phyloP scores from a whole-genome alignment of 2,329 filamentous ascomycete genomes.

The Aureobasidium zeae region DNA sequence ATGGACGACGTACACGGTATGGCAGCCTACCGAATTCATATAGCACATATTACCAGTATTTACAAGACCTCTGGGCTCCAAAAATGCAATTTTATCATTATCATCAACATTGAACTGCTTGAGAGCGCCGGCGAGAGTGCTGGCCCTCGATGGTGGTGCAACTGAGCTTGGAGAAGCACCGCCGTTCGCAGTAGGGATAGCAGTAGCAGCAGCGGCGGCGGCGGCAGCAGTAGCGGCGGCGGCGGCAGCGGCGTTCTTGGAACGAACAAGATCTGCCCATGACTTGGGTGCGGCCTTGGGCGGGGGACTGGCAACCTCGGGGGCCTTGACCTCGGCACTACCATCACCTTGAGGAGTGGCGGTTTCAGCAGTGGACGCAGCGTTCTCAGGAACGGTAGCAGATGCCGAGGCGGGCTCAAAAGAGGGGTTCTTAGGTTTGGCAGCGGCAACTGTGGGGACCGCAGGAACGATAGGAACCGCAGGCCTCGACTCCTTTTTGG shows the following conservation, averaged over 20 bases:
- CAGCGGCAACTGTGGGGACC: slow-evolving; percentile 30
- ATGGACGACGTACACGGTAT: not conserved
- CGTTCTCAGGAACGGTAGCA: not conserved
- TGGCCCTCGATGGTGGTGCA: slow-evolving; percentile 38
- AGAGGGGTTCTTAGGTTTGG: slow-evolving; percentile 32
- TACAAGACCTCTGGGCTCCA: slow-evolving; percentile 86
- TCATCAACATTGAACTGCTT: slow-evolving; percentile 59
- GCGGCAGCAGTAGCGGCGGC: slow-evolving; percentile 29
- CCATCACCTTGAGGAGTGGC: slow-evolving; percentile 16
- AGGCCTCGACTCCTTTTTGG: slow-evolving; percentile 35
- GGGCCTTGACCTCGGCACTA: slow-evolving; percentile 27
- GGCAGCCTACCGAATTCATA: slow-evolving; percentile 76
- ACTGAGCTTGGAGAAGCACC: slow-evolving; percentile 13
- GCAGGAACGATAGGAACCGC: slow-evolving; percentile 46
- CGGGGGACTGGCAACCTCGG: slow-evolving; percentile 36
- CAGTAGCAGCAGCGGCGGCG: slow-evolving; percentile 23
- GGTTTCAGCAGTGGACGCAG: slow-evolving; percentile 16
- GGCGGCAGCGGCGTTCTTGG: slow-evolving; percentile 33
- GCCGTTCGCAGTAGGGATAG: slow-evolving; percentile 22
- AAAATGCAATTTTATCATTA: slow-evolving; percentile 61
- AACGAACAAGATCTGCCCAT: slow-evolving; percentile 60
- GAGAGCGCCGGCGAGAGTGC: slow-evolving; percentile 68
- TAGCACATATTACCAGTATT: slow-evolving; percentile 99
- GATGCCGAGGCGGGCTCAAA: slow-evolving; percentile 24
- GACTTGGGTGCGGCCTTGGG: slow-evolving; percentile 40